Evolutionary conservation across 2,329 filamentous ascomycete genomes (phyloP), one percentile per base, ranked within the genome.

Genomic region (Didymellaceae sp.): DNA sequence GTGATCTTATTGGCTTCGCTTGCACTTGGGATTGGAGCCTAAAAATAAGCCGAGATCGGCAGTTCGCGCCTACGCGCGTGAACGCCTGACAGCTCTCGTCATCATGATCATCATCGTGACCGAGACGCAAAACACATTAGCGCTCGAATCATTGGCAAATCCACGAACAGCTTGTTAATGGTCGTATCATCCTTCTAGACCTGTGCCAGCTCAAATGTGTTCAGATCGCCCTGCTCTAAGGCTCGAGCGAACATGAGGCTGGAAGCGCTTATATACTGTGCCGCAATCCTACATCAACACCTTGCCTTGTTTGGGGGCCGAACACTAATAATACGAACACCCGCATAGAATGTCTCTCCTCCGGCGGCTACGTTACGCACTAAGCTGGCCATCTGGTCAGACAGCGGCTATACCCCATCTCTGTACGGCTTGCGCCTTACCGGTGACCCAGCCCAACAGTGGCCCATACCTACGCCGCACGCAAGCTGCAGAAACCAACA

Each of bases 351-450:
- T 53, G 39, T 59, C 56, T 54, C 61, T 58, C 42, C 45, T 37
- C 53, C 58, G 55, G 63, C 62, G 65, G 57, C 54, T 62, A 65
- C 42, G 46, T 31, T 25, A 33, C 52, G 51, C 51, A 52, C 59
- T 65, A 60, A 50, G 45, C 34, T 50, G 45, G 39, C 40, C 52
- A 60, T 49, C 51, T 42, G 52, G 54, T 58, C 59, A 58, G 52
- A 55, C 63, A 63, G 65, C 65, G 65, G 61, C 57, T 67, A 68
- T 52, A 58, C 54, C 35, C 45, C 49, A 44, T 34, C 52, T 53
- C 58, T 65, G 62, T 61, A 65, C 55, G 64, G 62, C 57, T 60
- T 44, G 50, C 46, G 35, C 54, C 57, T 57, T 41, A 49, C 52
- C 48, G 57, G 59, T 50, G 51, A 50, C 25, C 52, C 58, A 59